A percentile compares a stretch with the other conserved stretches of the same genome.
These are phyloP conservation scores for Scheffersomyces ergatensis DNA, from an alignment of 805 yeast species.

Conservation along the genomic window DNA sequence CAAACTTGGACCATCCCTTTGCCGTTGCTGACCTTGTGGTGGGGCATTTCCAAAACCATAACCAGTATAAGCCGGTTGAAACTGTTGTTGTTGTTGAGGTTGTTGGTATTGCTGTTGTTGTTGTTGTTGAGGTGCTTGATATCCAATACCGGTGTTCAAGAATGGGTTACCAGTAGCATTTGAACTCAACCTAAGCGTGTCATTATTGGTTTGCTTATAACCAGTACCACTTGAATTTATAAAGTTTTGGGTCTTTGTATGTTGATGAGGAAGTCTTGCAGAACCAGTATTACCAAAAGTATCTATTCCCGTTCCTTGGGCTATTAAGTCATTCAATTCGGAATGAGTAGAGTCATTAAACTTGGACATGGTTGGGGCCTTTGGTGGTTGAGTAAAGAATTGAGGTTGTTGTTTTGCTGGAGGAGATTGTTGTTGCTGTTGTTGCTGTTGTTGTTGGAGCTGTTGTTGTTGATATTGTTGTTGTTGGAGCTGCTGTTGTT, in stretches of 20 bases:
- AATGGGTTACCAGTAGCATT: conserved; percentile 57
- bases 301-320: conserved; percentile 88
- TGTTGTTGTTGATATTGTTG: conserved; percentile 13
- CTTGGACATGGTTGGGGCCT: conserved; percentile 26
- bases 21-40: conserved; percentile 30
- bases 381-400: conserved; percentile 22
- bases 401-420: conserved; percentile 31
- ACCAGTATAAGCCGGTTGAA: conserved; percentile 80
- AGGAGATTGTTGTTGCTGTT: conserved; percentile 25
- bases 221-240: conserved; percentile 90
- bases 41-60: conserved; percentile 88
- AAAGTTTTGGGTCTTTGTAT: conserved; percentile 76
- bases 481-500: too few species aligned
- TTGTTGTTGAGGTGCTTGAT: conserved; percentile 20
- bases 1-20: conserved; percentile 44
- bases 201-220: conserved; percentile 44
- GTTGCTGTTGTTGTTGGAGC: background rate
- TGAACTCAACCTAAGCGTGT: conserved; percentile 29
- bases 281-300: conserved; percentile 90
- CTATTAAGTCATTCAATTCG: conserved; percentile 74
- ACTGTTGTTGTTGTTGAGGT: conserved; percentile 17
- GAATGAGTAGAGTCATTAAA: conserved; percentile 46
- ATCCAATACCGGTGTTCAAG: conserved; percentile 56
- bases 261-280: conserved; percentile 86
- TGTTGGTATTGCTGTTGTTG: conserved; percentile 18